Conservation (phyloP, 345 rosid genomes). For the Eucalyptus curtisii region DNA sequence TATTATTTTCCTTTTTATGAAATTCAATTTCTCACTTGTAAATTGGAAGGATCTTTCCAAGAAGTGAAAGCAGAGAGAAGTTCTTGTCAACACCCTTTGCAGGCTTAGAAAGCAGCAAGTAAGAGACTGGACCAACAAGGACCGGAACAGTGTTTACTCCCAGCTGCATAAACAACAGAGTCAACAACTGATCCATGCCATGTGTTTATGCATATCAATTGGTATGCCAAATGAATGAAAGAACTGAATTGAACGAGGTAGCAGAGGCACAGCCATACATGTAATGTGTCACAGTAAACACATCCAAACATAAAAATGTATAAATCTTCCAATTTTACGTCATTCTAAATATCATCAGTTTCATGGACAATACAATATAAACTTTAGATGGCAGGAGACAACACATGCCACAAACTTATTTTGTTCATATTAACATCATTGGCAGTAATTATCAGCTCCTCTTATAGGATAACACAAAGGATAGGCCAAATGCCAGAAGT, state of each 20-base stretch:
- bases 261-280: not conserved
- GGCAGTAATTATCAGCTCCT: not conserved
- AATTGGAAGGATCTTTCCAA: conserved; percentile 71
- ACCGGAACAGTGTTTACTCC: conserved; percentile 89
- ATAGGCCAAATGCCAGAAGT: not conserved
- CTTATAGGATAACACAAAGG: not conserved
- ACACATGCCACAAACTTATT: not conserved
- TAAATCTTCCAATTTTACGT: not conserved
- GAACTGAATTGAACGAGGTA: not conserved
- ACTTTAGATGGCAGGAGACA: not conserved
- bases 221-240: not conserved
- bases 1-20: not conserved
- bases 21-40: conserved; percentile 59
- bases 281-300: not conserved
- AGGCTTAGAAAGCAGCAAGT: conserved; percentile 88
- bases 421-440: not conserved
- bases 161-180: conserved; percentile 35
- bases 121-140: conserved; percentile 89
- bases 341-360: not conserved
- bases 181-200: not conserved
- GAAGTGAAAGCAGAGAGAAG: conserved; percentile 81
- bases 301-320: not conserved
- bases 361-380: not conserved
- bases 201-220: not conserved
- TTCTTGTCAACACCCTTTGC: conserved; percentile 88